Evolutionary conservation across 345 rosid species (phyloP), one percentile per base, ranked within the genome.

Genomic region (Orychophragmus violaceus): DNA sequence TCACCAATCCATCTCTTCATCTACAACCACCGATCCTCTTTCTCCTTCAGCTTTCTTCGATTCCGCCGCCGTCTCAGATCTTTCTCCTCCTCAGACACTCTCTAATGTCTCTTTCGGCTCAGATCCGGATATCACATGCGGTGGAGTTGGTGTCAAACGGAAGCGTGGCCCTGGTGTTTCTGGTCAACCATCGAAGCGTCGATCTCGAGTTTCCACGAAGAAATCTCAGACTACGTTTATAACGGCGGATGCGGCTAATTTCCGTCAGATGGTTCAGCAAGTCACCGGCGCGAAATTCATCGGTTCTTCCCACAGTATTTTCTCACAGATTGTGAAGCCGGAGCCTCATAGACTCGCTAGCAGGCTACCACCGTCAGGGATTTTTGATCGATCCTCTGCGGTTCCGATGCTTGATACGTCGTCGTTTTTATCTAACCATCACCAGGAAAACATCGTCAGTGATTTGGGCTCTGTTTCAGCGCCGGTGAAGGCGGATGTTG

Each of bases 221-320:
- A 70, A 81, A 64, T 84, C 90, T 14, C 90, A 82, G 66, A 90
- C 95, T 0, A 90, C 97, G 18, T 87, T 87, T 70, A 87, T 90
- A 48, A 78, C 85, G 9, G 95, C 95, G 22, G 95, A 90, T 33
- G 90, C 87, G 37, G 95, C 87, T 2, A 84, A 83, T 62, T 90
- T 90, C 80, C 69, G 97, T 62, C 84, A 86, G 85, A 83, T 88
- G 95, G 97, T 90, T 80, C 97, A 90, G 67, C 90, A 88, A 84
- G 86, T 90, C 12, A 90, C 97, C 19, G 97, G 97, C 14, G 87
- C 80, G 7, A 73, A 82, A 53, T 80, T 69, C 52, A 28, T 71
- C 6, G 76, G 48, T 57, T 17, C 58, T 12, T 8, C 69, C 2
- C 13, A 58, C 41, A 5, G 62, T 67, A 41, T 59, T 59, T 59